Evolutionary conservation across 2,329 filamentous ascomycete genomes (phyloP), one percentile per base, ranked within the genome.

Genomic region (Penicillium sp.): DNA sequence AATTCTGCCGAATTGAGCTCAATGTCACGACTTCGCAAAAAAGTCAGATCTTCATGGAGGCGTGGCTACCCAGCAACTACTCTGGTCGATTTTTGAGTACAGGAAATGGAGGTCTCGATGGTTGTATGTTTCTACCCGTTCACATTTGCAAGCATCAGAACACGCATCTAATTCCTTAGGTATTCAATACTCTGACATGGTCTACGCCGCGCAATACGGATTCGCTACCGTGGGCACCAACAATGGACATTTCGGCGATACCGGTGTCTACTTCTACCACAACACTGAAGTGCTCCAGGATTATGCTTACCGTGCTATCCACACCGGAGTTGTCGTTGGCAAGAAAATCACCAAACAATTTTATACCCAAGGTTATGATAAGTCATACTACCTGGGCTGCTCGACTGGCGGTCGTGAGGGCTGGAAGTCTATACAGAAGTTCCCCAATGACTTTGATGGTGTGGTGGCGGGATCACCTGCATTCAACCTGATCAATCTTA

Each of bases 371-470:
- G 68, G 73, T 0, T 76, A 79, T 1, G 71, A 74, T 13, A 82
- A 81, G 56, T 82, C 80, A 7, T 72, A 71, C 51, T 72, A 71
- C 63, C 69, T 83, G 2, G 86, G 86, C 8, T 88, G 86, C 68
- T 88, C 85, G 0, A 83, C 84, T 0, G 87, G 87, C 7, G 86
- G 87, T 0, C 78, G 86, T 0, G 84, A 88, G 75, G 86, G 85
- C 3, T 75, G 86, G 37, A 84, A 84, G 57, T 80, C 82, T 7
- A 81, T 84, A 0, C 81, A 88, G 65, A 69, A 75, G 15, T 87
- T 81, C 62, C 85, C 86, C 0, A 76, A 82, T 0, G 85, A 87
- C 62, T 87, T 88, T 59, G 80, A 82, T 57, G 81, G 81, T n/a
- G 78, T 82, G 61, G 71, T 82, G 22, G 75, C 77, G 7, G 79